Conservation (phyloP, 2,329 filamentous ascomycete species). For the Aspergillus spinulosporus region DNA sequence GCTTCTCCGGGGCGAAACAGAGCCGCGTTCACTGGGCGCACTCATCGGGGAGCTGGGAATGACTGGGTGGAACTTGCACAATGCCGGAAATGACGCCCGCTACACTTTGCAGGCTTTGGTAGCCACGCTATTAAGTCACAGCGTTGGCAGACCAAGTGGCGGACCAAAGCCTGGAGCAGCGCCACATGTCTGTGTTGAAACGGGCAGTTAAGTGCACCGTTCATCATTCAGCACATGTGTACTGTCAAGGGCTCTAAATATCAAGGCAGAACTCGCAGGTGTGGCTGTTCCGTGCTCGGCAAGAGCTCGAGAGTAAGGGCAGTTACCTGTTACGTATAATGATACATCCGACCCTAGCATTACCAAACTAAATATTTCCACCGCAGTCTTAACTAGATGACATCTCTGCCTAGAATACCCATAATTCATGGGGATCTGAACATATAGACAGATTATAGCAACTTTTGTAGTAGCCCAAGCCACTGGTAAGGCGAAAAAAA, state of each 20-base stretch:
- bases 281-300: neutral
- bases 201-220: neutral
- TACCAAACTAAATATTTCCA: no score
- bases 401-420: no score
- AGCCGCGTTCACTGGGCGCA: slow-evolving; percentile 58
- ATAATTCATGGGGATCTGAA: no score
- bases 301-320: no score
- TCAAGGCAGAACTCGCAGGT: neutral
- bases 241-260: neutral
- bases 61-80: slow-evolving; percentile 68
- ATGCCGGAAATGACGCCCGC: slow-evolving; percentile 81
- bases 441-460: no score
- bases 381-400: no score
- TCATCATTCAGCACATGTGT: neutral
- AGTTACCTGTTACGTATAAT: no score
- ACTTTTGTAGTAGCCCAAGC: neutral
- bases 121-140: slow-evolving; percentile 44
- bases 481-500: neutral
- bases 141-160: neutral
- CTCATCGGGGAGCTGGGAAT: slow-evolving; percentile 68
- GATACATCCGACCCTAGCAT: no score
- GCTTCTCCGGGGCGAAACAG: slow-evolving; percentile 55
- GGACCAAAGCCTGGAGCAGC: neutral
- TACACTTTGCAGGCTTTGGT: slow-evolving; percentile 77
- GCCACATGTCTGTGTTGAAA: neutral